Evolutionary conservation across 768 basidiomycete genomes (phyloP).

Genomic region (Auricularia heimuer): DNA sequence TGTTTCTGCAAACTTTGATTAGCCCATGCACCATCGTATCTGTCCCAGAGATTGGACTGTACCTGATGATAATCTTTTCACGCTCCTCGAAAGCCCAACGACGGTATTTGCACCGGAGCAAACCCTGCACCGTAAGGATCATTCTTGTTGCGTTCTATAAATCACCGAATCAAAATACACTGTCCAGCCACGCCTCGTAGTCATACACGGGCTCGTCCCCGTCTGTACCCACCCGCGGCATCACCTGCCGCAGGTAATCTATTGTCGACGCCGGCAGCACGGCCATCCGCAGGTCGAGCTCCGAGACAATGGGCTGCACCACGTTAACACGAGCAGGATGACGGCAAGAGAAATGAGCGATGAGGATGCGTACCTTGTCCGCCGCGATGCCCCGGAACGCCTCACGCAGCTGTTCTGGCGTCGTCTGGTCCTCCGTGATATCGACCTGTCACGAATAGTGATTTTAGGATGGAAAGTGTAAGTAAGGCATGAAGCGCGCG

Average conservation of each 20-base stretch:
- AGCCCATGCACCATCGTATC: too few relatives aligned
- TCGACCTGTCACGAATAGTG: constrained; percentile 52
- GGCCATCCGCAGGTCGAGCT: constrained; percentile 81
- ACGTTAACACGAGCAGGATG: not conserved
- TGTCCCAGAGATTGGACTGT: too few relatives aligned
- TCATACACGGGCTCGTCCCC: constrained; percentile 57
- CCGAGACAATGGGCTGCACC: constrained; percentile 79
- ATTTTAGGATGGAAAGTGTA: constrained; percentile 1
- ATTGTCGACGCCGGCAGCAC: constrained; percentile 66
- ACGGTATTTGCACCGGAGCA: too few relatives aligned
- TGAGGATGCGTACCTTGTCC: constrained; percentile 56
- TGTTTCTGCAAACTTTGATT: too few relatives aligned
- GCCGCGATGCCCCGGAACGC: constrained; percentile 87
- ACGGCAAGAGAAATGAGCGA: not conserved
- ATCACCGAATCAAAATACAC: constrained; percentile 41
- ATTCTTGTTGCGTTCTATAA: too few relatives aligned
- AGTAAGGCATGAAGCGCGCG: not conserved
- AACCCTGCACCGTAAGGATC: too few relatives aligned
- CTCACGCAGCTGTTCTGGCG: constrained; percentile 83
- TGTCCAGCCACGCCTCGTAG: constrained; percentile 73
- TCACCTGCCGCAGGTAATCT: constrained; percentile 71
- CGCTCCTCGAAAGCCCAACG: too few relatives aligned
- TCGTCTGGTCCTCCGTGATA: constrained; percentile 91
- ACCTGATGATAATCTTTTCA: too few relatives aligned
- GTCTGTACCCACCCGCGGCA: constrained; percentile 38